Base-by-base conservation (phyloP, 140 eudicot genomes). In the Artemisia princeps region DNA sequence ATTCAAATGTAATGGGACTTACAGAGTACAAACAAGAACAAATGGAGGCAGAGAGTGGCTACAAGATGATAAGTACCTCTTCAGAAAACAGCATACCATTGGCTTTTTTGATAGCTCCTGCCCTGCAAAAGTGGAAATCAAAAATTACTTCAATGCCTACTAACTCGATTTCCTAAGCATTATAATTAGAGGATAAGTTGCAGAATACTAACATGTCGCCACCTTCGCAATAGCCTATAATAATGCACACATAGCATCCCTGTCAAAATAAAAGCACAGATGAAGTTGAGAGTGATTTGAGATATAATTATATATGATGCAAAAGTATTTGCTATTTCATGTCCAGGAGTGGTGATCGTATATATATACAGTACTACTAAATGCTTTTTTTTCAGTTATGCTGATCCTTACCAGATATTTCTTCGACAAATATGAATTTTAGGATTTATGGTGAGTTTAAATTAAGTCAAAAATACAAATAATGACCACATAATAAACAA, bases 231-330 rank as follows among this genome's bases (percentile, higher is more conserved):
- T 92, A 92, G n/a, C 96, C 98, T 51, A 88, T 88, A 63, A 92
- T 79, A 62, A 92, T 92, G 84, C 98, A 92, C 26, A 92, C 98
- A 67, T 92, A 92, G 83, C 98, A 92, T 33, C 98, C 98, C 98
- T 92, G 94, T 51, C 59, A 76, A 48, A 57, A 28, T 64, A 55
- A 22, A 74, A 28, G 24, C 33, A 67, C 16, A 23, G 48, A 37
- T 10, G 49, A n/a, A 70, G 74, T 48, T 45, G 33, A 45, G 30
- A 3, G 51, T n/a, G 40, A 70, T 26, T 37, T 46, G 48, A 67
- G 16, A 69, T 58, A 2, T 10, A 66, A 49, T 45, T 11, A 55
- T 55, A 22, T 55, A 55, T 55, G 60, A 57, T 60, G 68, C 68
- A 24, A 19, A 30, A 48, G 52, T 49, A 20, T 72, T n/a, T 42